A percentile compares a stretch with the other conserved stretches of the same genome.
Evolutionary conservation across 108 stramenopile species (phyloP).

Genomic region (Skeletonema marinoi): DNA sequence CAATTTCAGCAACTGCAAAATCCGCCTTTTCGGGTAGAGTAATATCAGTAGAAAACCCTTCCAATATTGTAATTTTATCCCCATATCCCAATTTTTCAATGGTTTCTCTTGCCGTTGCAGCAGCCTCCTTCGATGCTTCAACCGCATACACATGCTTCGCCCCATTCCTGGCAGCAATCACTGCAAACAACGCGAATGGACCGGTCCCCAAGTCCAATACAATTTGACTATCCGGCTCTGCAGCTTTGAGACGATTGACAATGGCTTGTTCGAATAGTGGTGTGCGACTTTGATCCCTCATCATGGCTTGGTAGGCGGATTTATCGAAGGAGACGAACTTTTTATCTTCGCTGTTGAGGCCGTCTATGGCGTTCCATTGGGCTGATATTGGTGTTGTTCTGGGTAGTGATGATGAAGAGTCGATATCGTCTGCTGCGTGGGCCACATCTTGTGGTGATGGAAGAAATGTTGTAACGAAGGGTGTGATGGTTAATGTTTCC

Average conservation of each 20-base stretch:
- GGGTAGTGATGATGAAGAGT: background rate
- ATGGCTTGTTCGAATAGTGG: slow-evolving; percentile 63
- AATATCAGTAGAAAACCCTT: slow-evolving; percentile 71
- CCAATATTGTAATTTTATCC: slow-evolving; percentile 59
- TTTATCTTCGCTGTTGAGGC: slow-evolving; percentile 41
- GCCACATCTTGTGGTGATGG: background rate
- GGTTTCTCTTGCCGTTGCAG: slow-evolving; percentile 35
- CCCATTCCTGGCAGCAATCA: slow-evolving; percentile 65
- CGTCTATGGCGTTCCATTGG: slow-evolving; percentile 55
- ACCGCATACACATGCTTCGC: slow-evolving; percentile 73
- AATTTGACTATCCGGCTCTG: slow-evolving; percentile 29
- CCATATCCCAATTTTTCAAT: slow-evolving; percentile 49
- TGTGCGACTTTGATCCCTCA: slow-evolving; percentile 60
- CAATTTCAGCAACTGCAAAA: slow-evolving; percentile 63
- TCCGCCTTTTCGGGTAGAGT: slow-evolving; percentile 66
- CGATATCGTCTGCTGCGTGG: background rate
- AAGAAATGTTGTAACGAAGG: no score
- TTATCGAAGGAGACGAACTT: slow-evolving; percentile 67
- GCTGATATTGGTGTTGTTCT: slow-evolving; percentile 33
- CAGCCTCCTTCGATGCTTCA: slow-evolving; percentile 62
- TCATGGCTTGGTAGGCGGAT: slow-evolving; percentile 69
- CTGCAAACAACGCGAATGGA: slow-evolving; percentile 69
- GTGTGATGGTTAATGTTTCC: no score
- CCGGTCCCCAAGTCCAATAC: slow-evolving; percentile 78
- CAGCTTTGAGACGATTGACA: slow-evolving; percentile 38